Base-by-base conservation (phyloP, 1,139 yeast genomes). In the Scheffersomyces illinoinensis region DNA sequence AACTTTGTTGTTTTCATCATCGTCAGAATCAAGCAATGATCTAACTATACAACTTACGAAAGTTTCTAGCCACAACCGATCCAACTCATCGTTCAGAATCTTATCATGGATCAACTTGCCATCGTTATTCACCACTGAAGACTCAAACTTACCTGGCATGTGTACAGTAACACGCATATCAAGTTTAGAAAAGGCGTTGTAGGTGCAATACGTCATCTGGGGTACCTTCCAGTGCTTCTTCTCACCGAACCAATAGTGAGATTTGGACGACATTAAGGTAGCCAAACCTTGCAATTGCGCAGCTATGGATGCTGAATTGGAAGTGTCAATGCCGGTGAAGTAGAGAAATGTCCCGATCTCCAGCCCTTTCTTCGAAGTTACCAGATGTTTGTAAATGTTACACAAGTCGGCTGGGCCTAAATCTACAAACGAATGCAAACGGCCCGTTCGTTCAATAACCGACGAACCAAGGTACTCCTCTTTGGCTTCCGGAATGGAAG, bases 321-420 rank as follows among this genome's bases (percentile, higher is more conserved):
- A 81, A 7, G 86, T 84, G 68, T 85, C 87, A 2, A 85, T 81
- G 3, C 89, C 89, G 0, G 87, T 83, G 66, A 79, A 84, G 68
- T 85, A 85, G 54, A 85, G 74, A 65, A 82, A 85, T 4, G 88
- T 84, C 2, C 87, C 86, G 52, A 82, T 69, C 59, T 77, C 84
- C 33, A 78, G 71, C 57, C 69, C 67, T 58, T 75, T 75, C 68
- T 76, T 78, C 61, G 83, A 79, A 66, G 71, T 81, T 63, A 68
- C 71, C 54, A 75, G 77, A 62, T 68, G 81, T 66, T 86, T 84
- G 57, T 84, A 84, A 57, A 86, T 77, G 69, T 91, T 96, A 56
- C 96, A 90, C 64, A 95, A 79, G 76, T 95, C 98, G 6, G 97
- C 93, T 0, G 97, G 97, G 0, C 99, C 99, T 57, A 95, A 73